Percentiles rank a stretch among this genome's conserved stretches.
Evolutionary conservation across 257 asterid genomes (phyloP).

Genomic region (Buddleja alternifolia): DNA sequence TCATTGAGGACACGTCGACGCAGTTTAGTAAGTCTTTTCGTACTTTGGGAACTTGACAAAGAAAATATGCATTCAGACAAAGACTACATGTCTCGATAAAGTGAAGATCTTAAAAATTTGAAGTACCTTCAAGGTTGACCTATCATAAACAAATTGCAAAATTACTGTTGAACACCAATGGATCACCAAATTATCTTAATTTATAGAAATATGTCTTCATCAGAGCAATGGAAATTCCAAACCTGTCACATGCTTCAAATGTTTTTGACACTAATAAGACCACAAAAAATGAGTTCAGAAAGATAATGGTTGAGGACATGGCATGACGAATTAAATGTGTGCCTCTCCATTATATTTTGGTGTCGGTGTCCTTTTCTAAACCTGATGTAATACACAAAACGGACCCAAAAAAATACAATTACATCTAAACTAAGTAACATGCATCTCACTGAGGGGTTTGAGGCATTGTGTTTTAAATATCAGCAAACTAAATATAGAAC

Average conservation of each 20-base stretch:
- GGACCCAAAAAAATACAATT: neutral
- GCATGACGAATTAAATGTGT: neutral
- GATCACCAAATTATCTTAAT: conserved; percentile 10
- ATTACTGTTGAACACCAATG: neutral
- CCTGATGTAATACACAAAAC: neutral
- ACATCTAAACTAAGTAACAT: neutral
- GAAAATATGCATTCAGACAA: neutral
- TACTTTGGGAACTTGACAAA: neutral
- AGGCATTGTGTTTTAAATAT: neutral
- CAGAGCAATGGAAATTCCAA: neutral
- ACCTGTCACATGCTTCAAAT: neutral
- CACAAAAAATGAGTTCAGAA: conserved; percentile 2
- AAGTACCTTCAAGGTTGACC: neutral
- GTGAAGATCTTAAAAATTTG: neutral
- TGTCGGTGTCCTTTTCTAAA: neutral
- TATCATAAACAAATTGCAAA: neutral
- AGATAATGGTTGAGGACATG: neutral
- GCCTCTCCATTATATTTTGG: neutral
- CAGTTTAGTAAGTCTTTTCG: neutral
- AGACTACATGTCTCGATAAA: neutral
- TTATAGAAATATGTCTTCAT: neutral
- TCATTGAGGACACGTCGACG: neutral
- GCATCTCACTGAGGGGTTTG: conserved; percentile 2
- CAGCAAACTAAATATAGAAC: conserved; percentile 10
- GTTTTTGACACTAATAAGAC: neutral